phyloP scores from a whole-genome alignment of 495 filamentous ascomycete species.

The Amniculicola lignicola region DNA sequence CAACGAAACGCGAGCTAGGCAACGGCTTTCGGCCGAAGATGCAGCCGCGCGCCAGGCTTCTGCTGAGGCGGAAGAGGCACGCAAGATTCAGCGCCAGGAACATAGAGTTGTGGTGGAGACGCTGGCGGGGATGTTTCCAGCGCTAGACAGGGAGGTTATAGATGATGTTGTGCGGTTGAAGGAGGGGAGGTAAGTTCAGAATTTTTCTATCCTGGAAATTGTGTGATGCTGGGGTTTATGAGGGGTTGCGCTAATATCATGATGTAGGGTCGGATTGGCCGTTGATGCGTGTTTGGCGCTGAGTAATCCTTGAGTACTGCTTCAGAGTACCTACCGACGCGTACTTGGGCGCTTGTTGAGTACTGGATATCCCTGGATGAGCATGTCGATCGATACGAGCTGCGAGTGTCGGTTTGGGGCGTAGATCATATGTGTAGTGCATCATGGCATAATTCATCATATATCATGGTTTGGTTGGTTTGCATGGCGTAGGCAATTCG shows the following conservation, averaged over 20 bases:
- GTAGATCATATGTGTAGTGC: too few species aligned
- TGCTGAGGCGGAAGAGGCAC: constrained; percentile 86
- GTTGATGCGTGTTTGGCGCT: constrained; percentile 90
- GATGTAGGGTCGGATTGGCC: constrained; percentile 72
- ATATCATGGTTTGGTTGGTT: too few species aligned
- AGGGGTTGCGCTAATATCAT: background rate
- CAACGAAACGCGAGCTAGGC: constrained; percentile 14
- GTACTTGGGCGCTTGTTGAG: too few species aligned
- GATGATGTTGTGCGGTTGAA: constrained; percentile 91
- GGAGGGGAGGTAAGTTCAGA: constrained; percentile 71
- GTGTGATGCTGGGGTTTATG: background rate
- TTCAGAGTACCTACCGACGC: too few species aligned
- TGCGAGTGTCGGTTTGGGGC: too few species aligned
- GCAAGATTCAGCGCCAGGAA: constrained; percentile 77
- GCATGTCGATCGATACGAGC: too few species aligned
- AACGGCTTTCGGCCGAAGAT: constrained; percentile 68
- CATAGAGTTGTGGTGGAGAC: constrained; percentile 90
- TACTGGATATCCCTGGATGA: too few species aligned
- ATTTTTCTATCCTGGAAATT: background rate
- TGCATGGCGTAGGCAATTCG: too few species aligned
- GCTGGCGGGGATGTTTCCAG: constrained; percentile 87
- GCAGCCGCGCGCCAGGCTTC: constrained; percentile 91
- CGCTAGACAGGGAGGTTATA: constrained; percentile 85
- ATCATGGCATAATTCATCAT: too few species aligned
- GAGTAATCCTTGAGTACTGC: constrained; percentile 42